Base-by-base conservation (phyloP, 371 early-diverging fungal genomes). In the Basidiobolus meristosporus region DNA sequence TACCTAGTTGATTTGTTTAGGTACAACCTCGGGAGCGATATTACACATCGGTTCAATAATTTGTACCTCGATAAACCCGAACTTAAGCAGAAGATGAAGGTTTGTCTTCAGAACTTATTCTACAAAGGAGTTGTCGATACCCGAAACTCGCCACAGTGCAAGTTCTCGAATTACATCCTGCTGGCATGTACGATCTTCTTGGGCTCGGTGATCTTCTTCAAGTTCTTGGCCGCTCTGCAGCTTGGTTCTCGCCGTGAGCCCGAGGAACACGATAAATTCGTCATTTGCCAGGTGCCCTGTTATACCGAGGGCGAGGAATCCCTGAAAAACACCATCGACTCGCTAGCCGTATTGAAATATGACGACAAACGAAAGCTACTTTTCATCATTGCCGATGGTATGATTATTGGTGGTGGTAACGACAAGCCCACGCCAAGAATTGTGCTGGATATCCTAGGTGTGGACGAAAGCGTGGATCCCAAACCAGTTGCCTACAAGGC, bases 381-480 rank as follows among this genome's bases (percentile, higher is more conserved):
- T 10, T 82, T 89, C 51, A 82, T 97, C 20, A 69, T 88, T 55
- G 77, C 78, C 39, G 89, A 88, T 46, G 89, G 89, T 44, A 86
- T 82, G 82, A 88, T 95, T 56, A 80, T 84, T 68, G 98, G 86
- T 36, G 70, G 81, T 36, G 99, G 98, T 45, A 97, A 98, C 56
- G 96, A 93, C 44, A 70, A 78, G 23, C 86, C 95, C 5, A 99
- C 99, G 0, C 96, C 98, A 17, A 82, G 91, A 43, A 91, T 98
- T 46, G 87, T 96, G 11, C 60, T 93, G 41, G 83, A 97, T 51
- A 80, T 98, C 36, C 68, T 98, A 15, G 91, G 91, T 7, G 80
- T 92, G 17, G 82, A 85, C 51, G 74, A 82, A 11, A 73, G 67
- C 47, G 64, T 81, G 20, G 85, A 87, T 38, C 90, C 96, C 3